phyloP scores from a whole-genome alignment of 1,284 basidiomycete species.

The Rugosomyces carneus region DNA sequence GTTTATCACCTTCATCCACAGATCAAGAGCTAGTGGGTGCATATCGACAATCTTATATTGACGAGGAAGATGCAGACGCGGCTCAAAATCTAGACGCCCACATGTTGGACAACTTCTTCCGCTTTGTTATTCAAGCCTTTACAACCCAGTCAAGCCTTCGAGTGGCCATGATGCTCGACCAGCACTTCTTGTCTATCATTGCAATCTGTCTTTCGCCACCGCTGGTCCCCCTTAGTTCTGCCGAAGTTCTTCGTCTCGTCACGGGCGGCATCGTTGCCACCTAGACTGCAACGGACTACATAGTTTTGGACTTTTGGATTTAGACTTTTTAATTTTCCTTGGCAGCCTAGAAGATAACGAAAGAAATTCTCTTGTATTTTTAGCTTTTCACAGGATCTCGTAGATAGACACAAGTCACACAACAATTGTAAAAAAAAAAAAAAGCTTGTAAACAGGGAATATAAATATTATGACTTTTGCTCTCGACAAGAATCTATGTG shows the following conservation, averaged over 20 bases:
- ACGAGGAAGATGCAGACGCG: neutral
- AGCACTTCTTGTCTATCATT: slow-evolving; percentile 7
- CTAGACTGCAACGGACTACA: neutral
- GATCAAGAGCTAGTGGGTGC: slow-evolving; percentile 5
- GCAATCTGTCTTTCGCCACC: slow-evolving; percentile 6
- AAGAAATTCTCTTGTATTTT: no score
- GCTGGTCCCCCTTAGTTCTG: neutral
- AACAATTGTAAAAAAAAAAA: no score
- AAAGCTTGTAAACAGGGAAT: no score
- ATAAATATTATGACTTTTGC: no score
- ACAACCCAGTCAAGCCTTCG: slow-evolving; percentile 3
- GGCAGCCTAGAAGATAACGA: no score
- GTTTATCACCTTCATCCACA: slow-evolving; percentile 3
- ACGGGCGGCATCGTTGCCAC: neutral
- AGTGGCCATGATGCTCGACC: slow-evolving; percentile 6
- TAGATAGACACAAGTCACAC: no score
- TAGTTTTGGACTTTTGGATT: neutral
- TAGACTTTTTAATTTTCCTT: no score
- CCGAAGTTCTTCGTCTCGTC: slow-evolving; percentile 3
- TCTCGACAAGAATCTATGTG: no score
- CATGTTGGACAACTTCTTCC: slow-evolving; percentile 4
- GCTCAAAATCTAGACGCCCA: neutral
- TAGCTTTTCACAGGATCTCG: no score
- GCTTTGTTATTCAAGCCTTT: slow-evolving; percentile 9
- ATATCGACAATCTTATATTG: slow-evolving; percentile 1